Conservation (phyloP, 1,284 basidiomycete genomes). For the Chiua sp. region DNA sequence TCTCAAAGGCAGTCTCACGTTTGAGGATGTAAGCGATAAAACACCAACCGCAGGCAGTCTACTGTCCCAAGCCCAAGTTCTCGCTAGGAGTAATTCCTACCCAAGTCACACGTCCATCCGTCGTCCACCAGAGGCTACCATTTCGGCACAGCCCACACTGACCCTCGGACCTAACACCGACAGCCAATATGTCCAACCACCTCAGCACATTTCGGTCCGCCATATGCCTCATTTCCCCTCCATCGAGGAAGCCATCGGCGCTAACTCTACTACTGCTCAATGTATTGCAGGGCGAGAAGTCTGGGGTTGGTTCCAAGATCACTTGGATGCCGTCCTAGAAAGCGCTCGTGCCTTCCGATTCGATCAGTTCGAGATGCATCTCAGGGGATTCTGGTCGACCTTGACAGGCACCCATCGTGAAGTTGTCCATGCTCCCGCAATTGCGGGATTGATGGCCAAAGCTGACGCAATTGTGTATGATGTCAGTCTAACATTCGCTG, state of each 20-base stretch:
- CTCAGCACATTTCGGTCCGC: slow-evolving; percentile 68
- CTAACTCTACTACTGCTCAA: slow-evolving; percentile 72
- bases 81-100: slow-evolving; percentile 58
- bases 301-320: slow-evolving; percentile 87
- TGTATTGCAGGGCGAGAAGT: slow-evolving; percentile 80
- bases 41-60: slow-evolving; percentile 79
- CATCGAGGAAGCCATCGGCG: slow-evolving; percentile 83
- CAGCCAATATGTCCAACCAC: slow-evolving; percentile 46
- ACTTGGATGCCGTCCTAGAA: slow-evolving; percentile 79
- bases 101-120: slow-evolving; percentile 77
- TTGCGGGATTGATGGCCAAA: slow-evolving; percentile 86
- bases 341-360: slow-evolving; percentile 78
- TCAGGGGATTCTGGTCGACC: slow-evolving; percentile 82
- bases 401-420: slow-evolving; percentile 78
- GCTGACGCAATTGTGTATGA: slow-evolving; percentile 90
- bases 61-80: slow-evolving; percentile 75
- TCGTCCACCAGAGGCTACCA: slow-evolving; percentile 57
- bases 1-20: slow-evolving; percentile 59
- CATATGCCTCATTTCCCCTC: slow-evolving; percentile 81
- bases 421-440: slow-evolving; percentile 84
- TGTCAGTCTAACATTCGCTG: slow-evolving; percentile 50
- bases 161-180: slow-evolving; percentile 53
- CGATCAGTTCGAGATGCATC: slow-evolving; percentile 86
- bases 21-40: slow-evolving; percentile 75
- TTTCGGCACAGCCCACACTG: slow-evolving; percentile 57